Base-by-base conservation (phyloP, 257 asterid species). In the Salvia hispanica region DNA sequence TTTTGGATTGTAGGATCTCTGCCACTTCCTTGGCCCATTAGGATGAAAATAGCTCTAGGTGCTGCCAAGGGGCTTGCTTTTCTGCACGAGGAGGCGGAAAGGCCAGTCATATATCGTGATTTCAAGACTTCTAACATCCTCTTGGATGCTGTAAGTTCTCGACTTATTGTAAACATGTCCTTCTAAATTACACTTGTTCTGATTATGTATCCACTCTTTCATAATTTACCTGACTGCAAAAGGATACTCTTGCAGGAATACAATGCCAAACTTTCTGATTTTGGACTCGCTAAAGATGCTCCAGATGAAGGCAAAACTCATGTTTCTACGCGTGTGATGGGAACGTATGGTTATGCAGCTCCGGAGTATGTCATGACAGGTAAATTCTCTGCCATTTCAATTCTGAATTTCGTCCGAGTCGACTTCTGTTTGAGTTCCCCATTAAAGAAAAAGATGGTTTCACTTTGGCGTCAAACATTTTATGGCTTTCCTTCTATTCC, bases 291-390 rank as follows among this genome's bases (percentile, higher is more conserved):
- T 25, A 93, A 90, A 80, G 99, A 93, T 74, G 99, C 92, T 42
- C 99, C 99, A 0, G 97, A 93, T 69, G 96, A 92, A 56, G 99
- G 94, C 47, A 90, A 93, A 66, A 93, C 95, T 70, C 99, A 93
- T 46, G 99, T 93, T 52, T 93, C 99, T 36, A 93, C 99, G 5
- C 96, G 99, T 58, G 99, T 93, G 51, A 93, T 93, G 99, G 97
- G 99, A 54, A 93, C 99, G 3, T 90, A 93, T 21, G 99, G 99
- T 16, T 90, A 93, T 69, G 99, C 99, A 7, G 99, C 99, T 61
- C 99, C 99, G 4, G 97, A 93, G 73, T 93, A 93, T 73, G 96
- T 93, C 62, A 93, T 93, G 99, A 93, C 99, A 21, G 99, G 99
- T 90, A 81, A 65, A 37, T 7, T 61, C 44, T 28, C 37, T 33